Percentiles rank a stretch among this genome's conserved stretches.
Conservation (phyloP, 176 grass and related monocot genomes). For the Avena eriantha region DNA sequence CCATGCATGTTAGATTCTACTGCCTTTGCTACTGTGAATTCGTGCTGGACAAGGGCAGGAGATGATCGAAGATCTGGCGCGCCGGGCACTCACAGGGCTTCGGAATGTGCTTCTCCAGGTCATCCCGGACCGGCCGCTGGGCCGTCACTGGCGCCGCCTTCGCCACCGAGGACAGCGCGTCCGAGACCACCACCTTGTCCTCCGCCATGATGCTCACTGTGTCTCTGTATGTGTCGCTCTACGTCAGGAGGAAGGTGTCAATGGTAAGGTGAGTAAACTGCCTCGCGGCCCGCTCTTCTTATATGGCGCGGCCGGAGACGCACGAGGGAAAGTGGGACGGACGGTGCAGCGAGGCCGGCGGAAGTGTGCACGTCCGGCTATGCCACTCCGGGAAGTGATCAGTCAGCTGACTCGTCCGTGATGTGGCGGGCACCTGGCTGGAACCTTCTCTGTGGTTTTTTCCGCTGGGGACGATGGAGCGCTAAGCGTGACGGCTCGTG, state of each 20-base stretch:
- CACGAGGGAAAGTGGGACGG: background rate
- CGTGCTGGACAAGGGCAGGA: background rate
- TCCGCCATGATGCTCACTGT: background rate
- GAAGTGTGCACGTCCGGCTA: background rate
- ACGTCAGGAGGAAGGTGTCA: background rate
- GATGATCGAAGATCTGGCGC: background rate
- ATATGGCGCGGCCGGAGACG: background rate
- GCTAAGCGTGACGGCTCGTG: background rate
- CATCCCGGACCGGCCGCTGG: constrained; percentile 59
- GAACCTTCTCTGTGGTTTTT: background rate
- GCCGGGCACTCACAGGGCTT: constrained; percentile 69
- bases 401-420: background rate
- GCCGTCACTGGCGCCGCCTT: constrained; percentile 72
- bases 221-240: background rate
- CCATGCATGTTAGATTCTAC: no score
- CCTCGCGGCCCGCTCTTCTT: background rate
- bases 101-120: constrained; percentile 70
- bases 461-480: background rate
- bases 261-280: background rate
- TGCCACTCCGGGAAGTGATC: background rate
- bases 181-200: background rate
- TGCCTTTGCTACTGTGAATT: background rate
- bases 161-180: constrained; percentile 15
- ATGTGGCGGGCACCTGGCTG: background rate
- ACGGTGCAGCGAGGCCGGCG: background rate